Percentiles rank a stretch among this genome's conserved stretches.
These are phyloP conservation scores for Metschnikowia anglica DNA, from an alignment of 805 yeast species.

Conservation along the genomic window DNA sequence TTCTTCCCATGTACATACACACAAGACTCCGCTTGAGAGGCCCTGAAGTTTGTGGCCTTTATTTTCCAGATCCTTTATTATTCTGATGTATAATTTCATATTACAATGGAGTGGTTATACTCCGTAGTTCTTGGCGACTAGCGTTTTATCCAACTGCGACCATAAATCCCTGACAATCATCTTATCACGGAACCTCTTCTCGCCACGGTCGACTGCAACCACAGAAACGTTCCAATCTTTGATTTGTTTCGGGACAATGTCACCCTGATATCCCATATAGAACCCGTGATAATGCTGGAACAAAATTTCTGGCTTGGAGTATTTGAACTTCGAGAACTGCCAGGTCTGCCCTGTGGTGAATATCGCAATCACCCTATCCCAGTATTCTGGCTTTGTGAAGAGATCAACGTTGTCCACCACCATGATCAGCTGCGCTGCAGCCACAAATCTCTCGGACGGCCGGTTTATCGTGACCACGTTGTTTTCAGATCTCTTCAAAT, in stretches of 20 bases:
- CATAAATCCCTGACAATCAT: conserved; percentile 84
- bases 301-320: conserved; percentile 73
- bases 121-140: conserved; percentile 63
- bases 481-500: conserved; percentile 32
- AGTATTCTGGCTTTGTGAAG: conserved; percentile 86
- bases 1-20: no score
- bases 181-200: conserved; percentile 81
- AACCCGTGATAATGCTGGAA: conserved; percentile 86
- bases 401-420: conserved; percentile 87
- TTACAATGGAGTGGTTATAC: conserved; percentile 1
- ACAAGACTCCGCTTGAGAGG: no score
- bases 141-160: conserved; percentile 74
- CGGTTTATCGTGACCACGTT: conserved; percentile 54
- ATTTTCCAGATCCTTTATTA: neutral
- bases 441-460: conserved; percentile 48
- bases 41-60: neutral
- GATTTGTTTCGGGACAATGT: conserved; percentile 70
- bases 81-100: neutral
- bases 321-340: conserved; percentile 90
- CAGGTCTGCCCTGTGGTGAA: conserved; percentile 96
- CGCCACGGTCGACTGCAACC: conserved; percentile 70
- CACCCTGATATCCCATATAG: conserved; percentile 73
- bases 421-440: conserved; percentile 61
- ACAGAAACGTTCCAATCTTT: conserved; percentile 87
- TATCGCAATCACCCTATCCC: conserved; percentile 96